phyloP scores from a whole-genome alignment of 2,329 filamentous ascomycete genomes.

The Sporothrix protearum region DNA sequence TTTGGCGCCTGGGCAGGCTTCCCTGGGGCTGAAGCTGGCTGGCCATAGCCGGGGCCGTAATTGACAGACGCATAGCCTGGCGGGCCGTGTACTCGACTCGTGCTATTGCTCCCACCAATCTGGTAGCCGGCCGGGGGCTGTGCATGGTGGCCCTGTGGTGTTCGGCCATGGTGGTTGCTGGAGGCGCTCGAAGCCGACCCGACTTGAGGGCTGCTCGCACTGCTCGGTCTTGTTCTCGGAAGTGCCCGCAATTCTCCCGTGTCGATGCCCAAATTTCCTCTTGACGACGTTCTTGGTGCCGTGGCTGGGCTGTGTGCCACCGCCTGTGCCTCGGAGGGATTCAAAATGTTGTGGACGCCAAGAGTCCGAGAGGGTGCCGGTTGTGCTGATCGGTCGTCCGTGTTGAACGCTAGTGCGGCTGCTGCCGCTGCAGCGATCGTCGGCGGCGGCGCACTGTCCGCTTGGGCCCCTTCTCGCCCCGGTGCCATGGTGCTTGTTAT shows the following conservation, averaged over 20 bases:
- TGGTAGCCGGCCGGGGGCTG: not conserved
- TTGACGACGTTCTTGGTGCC: constrained; percentile 19
- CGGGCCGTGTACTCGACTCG: not conserved
- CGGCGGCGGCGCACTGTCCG: not conserved
- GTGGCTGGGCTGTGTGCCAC: constrained; percentile 9
- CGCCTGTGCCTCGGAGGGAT: constrained; percentile 39
- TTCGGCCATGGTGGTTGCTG: not conserved
- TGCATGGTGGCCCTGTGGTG: not conserved
- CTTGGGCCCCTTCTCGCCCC: not conserved
- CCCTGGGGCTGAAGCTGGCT: constrained; percentile 19
- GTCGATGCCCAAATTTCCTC: not conserved
- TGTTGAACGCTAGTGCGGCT: not conserved
- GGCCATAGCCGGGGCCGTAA: constrained; percentile 2
- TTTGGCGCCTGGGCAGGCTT: constrained; percentile 23
- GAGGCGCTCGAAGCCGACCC: not conserved
- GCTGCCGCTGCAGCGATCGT: not conserved
- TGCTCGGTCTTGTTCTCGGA: constrained; percentile 24
- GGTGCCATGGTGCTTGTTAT: constrained; percentile 10
- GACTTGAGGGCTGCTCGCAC: constrained; percentile 16
- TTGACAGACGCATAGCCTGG: not conserved
- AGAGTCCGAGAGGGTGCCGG: constrained; percentile 36
- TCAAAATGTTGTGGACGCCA: constrained; percentile 45
- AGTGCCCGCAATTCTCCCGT: constrained; percentile 24
- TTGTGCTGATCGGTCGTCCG: constrained; percentile 33
- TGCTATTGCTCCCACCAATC: not conserved